Evolutionary conservation across 306 rosid genomes (phyloP), one percentile per base, ranked within the genome.

Genomic region (Psophocarpus tetragonolobus): DNA sequence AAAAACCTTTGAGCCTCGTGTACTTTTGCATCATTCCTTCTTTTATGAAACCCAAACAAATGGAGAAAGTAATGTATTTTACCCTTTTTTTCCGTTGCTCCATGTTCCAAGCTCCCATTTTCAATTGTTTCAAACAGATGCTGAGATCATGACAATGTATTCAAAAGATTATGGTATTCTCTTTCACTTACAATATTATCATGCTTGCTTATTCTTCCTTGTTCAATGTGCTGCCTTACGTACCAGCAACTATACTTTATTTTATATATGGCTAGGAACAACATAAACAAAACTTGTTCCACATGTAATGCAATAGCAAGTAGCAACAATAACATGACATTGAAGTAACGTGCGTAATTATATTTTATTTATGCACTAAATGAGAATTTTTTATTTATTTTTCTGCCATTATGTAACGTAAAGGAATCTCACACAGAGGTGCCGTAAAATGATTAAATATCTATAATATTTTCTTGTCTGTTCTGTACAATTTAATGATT

Each of bases 401-500:
- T 14, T 32, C 33, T 17, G 26, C 14, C 21, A n/a, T 17, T 17
- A 17, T 33, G 26, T 35, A 17, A 63, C 15, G 69, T 17, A 4
- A 18, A 18, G 21, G 42, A 61, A 61, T 61, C 42, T 30, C 18
- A 3, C 42, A 15, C n/a, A 9, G 4, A 53, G 15, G 41, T 60
- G 12, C 23, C 24, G 5, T 61, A 32, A 61, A 61, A 61, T 15
- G 67, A n/a, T 30, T 2, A 35, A 63, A n/a, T 18, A 32, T 17
- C 2, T 14, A 26, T 57, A 39, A 0, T 39, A 11, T 38, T 9
- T 12, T 66, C 0, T 41, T 67, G 75, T 67, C 53, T 66, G 23
- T 21, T 23, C 1, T 24, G 73, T 66, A 41, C 36, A 67, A 67
- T 67, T 38, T 67, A 21, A 67, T 39, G 71, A 65, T 65, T 38